Evolutionary conservation across 129 eudicot genomes (phyloP), one percentile per base, ranked within the genome.

Genomic region (Artemisia argyi): DNA sequence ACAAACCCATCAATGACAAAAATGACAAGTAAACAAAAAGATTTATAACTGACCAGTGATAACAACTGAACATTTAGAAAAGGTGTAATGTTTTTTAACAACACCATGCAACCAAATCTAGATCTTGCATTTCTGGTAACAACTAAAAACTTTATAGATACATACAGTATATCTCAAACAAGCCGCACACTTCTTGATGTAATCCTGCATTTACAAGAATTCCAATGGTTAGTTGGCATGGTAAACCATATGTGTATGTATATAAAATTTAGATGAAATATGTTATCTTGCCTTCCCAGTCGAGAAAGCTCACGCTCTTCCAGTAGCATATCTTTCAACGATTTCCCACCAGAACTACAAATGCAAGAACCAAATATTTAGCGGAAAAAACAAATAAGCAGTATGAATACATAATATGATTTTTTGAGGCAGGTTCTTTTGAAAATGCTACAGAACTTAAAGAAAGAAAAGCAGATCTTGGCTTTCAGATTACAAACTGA

Each of bases 301-400:
- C 87, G 86, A 56, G 91, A 87, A 14, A 94, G 89, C 81, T 94
- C 97, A 11, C 83, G 85, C 71, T 90, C 96, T 54, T 83, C 90
- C 17, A 94, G 80, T 76, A 94, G 80, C 96, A 94, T 73, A 30
- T 90, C 96, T 35, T 90, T 87, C 14, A 94, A 76, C 3, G 93
- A 69, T 67, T 76, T 90, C 65, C 54, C 76, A 57, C 76, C 74
- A 78, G 67, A 67, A 74, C 94, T 87, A 75, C 73, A 75, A 73
- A 70, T 16, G 46, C 73, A 58, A 17, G 57, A 20, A 44, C 20
- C 56, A 61, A 26, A 1, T 12, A 17, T 48, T 32, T 11, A 30
- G 17, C 13, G 15, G 3, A n/a, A 9, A 73, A 57, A 22, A 42
- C 48, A 51, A 69, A 61, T 2, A 61, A 5, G 69, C 22, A 61